Conservation (phyloP, 495 filamentous ascomycete genomes). For the Penicillium cosmopolitanum region DNA sequence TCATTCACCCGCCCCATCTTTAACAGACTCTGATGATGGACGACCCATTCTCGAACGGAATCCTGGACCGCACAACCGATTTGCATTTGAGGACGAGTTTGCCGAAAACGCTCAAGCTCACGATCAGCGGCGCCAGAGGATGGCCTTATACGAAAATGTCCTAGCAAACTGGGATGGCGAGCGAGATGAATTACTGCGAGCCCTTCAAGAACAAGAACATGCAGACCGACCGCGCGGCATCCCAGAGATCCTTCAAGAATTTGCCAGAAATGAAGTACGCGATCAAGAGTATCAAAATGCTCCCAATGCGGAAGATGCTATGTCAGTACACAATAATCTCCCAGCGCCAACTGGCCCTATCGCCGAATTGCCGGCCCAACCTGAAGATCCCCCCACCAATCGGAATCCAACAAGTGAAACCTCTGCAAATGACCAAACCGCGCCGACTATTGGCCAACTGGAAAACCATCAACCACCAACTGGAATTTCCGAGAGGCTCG, state of each 20-base stretch:
- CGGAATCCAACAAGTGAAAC: neutral
- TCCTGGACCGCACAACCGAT: neutral
- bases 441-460: neutral
- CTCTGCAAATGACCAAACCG: neutral
- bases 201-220: slow-evolving; percentile 53
- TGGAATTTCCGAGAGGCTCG: slow-evolving; percentile 22
- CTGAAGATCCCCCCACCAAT: neutral
- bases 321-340: neutral
- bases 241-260: slow-evolving; percentile 48
- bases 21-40: slow-evolving; percentile 29
- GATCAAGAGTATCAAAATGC: neutral
- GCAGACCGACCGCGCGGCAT: slow-evolving; percentile 62
- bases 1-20: slow-evolving; percentile 29
- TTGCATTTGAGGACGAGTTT: neutral
- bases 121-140: neutral
- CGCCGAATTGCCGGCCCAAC: slow-evolving; percentile 8
- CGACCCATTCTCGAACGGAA: slow-evolving; percentile 14
- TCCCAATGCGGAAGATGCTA: neutral
- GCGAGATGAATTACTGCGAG: slow-evolving; percentile 59
- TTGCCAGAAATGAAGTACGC: neutral
- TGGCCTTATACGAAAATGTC: slow-evolving; percentile 43
- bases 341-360: neutral
- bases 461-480: slow-evolving; percentile 18
- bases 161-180: slow-evolving; percentile 58
- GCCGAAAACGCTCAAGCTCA: neutral